Conservation (phyloP, 495 filamentous ascomycete species). For the Thermochaetoides thermophila region DNA sequence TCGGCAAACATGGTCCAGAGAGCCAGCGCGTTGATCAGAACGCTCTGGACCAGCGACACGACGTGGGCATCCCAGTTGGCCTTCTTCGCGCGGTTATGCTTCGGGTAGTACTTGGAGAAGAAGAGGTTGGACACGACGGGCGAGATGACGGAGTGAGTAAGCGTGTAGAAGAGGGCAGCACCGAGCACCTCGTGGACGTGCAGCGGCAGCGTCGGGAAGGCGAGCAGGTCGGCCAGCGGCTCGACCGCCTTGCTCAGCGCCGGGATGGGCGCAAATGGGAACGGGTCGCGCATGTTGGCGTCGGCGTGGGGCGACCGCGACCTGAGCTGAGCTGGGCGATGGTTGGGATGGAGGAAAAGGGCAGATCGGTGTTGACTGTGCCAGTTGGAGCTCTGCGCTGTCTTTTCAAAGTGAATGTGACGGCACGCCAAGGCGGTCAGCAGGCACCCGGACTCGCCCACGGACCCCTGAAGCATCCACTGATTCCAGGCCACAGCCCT, state of each 20-base stretch:
- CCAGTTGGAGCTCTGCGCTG: too few relatives aligned
- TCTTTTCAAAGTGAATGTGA: too few relatives aligned
- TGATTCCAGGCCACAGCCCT: too few relatives aligned
- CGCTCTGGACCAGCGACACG: constrained; percentile 77
- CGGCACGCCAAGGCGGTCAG: too few relatives aligned
- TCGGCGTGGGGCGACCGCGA: too few relatives aligned
- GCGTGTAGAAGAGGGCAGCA: constrained; percentile 60
- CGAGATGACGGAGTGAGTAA: constrained; percentile 58
- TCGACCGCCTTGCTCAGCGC: constrained; percentile 37
- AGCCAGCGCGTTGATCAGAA: constrained; percentile 60
- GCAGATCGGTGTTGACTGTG: too few relatives aligned
- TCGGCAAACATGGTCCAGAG: constrained; percentile 75
- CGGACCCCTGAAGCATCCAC: too few relatives aligned
- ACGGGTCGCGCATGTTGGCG: constrained; percentile 50
- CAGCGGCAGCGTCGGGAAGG: constrained; percentile 56
- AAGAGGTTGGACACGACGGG: constrained; percentile 53
- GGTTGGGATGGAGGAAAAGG: background rate
- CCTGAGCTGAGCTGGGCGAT: too few relatives aligned
- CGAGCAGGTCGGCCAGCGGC: constrained; percentile 43
- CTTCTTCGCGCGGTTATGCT: constrained; percentile 49
- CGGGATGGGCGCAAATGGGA: constrained; percentile 44
- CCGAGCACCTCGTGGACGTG: constrained; percentile 82
- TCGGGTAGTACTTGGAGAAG: constrained; percentile 58
- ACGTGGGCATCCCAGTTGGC: constrained; percentile 96
- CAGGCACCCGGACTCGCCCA: too few relatives aligned